phyloP scores from a whole-genome alignment of 176 grass and related monocot genomes.

The Juncus effusus region DNA sequence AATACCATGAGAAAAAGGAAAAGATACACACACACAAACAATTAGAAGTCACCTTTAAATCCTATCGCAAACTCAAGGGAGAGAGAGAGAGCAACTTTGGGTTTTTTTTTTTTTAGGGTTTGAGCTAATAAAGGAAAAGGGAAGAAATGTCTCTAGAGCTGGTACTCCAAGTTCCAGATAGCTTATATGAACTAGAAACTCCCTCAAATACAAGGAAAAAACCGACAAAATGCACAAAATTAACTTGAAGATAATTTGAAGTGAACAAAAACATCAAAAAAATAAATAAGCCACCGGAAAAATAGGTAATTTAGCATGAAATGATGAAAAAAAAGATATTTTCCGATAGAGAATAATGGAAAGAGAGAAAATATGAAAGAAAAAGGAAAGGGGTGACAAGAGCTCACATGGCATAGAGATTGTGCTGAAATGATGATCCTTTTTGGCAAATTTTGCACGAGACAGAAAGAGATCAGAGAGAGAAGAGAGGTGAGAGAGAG shows the following conservation, averaged over 20 bases:
- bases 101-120: constrained; percentile 29
- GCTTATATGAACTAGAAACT: not conserved
- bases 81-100: constrained; percentile 21
- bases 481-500: not conserved
- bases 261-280: constrained; percentile 2
- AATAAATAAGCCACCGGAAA: constrained; percentile 15
- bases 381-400: constrained; percentile 27
- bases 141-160: constrained; percentile 10
- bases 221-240: not conserved
- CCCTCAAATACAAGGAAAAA: constrained; percentile 16
- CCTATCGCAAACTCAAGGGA: not conserved
- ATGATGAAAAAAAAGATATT: constrained; percentile 47
- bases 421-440: constrained; percentile 87
- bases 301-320: constrained; percentile 36
- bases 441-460: constrained; percentile 62
- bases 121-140: constrained; percentile 38
- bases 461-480: constrained; percentile 23
- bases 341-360: constrained; percentile 47
- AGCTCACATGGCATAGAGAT: constrained; percentile 71
- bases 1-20: constrained; percentile 78
- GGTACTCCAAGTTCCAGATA: too few species aligned
- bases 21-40: constrained; percentile 29
- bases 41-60: constrained; percentile 22
- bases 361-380: constrained; percentile 33
- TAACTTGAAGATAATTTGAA: constrained; percentile 1